These are phyloP conservation scores for Otatea glauca DNA, from an alignment of 176 grass and related monocot species.

Conservation along the genomic window DNA sequence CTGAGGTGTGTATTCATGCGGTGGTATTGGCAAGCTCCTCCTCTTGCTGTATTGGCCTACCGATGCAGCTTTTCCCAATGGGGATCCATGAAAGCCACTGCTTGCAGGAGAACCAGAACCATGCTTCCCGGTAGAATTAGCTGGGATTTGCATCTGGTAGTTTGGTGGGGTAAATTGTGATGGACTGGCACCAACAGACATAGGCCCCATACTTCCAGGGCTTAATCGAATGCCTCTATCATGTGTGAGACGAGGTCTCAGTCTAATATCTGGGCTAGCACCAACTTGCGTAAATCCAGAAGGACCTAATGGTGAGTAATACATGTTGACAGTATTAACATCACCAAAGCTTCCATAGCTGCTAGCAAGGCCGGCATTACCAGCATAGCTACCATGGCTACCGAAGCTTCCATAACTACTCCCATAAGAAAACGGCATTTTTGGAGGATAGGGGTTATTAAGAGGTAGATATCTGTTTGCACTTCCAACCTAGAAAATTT, in stretches of 20 bases:
- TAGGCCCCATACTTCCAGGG: constrained; percentile 69
- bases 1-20: constrained; percentile 72
- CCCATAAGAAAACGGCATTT: constrained; percentile 76
- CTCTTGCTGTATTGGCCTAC: constrained; percentile 66
- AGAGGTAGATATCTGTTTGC: constrained; percentile 57
- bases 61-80: constrained; percentile 69
- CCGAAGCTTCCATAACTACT: constrained; percentile 92
- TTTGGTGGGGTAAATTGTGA: constrained; percentile 91
- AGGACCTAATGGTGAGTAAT: constrained; percentile 74
- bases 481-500: constrained; percentile 68
- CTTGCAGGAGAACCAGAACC: constrained; percentile 76
- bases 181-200: constrained; percentile 88
- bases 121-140: constrained; percentile 67
- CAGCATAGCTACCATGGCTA: constrained; percentile 91
- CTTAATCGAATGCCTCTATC: constrained; percentile 80
- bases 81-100: constrained; percentile 62
- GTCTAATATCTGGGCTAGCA: constrained; percentile 76
- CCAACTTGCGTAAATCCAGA: constrained; percentile 81
- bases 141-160: constrained; percentile 70
- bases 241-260: constrained; percentile 63
- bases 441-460: constrained; percentile 73
- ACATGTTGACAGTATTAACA: constrained; percentile 63
- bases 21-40: constrained; percentile 59
- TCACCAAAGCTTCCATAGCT: constrained; percentile 93
- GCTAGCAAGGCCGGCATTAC: constrained; percentile 66